A percentile compares a stretch with the other conserved stretches of the same genome.
These are phyloP conservation scores for Fonsecaea erecta DNA, from an alignment of 2,329 filamentous ascomycete species.

Conservation along the genomic window DNA sequence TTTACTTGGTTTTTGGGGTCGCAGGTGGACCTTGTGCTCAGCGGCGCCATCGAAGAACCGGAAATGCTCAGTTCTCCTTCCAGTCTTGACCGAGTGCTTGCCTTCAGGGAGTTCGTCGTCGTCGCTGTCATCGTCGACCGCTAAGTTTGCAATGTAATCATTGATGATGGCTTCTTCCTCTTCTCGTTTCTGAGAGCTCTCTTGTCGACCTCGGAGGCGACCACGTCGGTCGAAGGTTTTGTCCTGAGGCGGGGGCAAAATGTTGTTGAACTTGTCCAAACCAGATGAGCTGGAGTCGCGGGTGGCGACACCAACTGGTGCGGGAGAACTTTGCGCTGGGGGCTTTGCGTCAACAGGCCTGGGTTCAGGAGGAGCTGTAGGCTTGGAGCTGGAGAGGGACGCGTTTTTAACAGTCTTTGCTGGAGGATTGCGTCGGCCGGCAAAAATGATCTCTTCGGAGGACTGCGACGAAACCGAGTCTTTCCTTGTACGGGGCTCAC, in stretches of 20 bases:
- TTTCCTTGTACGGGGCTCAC: conserved; percentile 9
- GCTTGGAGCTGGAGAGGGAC: background rate
- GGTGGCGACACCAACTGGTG: background rate
- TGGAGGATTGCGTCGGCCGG: conserved; percentile 25
- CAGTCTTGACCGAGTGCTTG: conserved; percentile 40
- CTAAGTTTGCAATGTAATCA: conserved; percentile 66
- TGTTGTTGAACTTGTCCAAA: conserved; percentile 12
- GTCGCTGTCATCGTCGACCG: conserved; percentile 36
- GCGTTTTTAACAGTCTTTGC: background rate
- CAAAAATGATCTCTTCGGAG: conserved; percentile 36
- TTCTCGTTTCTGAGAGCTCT: conserved; percentile 28
- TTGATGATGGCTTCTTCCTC: conserved; percentile 64
- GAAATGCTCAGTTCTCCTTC: conserved; percentile 38
- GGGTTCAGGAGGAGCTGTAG: background rate
- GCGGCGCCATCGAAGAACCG: conserved; percentile 44
- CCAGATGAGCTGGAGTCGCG: conserved; percentile 19
- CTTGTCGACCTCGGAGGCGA: conserved; percentile 7
- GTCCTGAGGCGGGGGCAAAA: conserved; percentile 10
- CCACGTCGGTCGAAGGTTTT: conserved; percentile 13
- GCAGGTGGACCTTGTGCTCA: conserved; percentile 48
- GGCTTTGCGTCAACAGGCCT: background rate
- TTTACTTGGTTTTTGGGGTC: conserved; percentile 27
- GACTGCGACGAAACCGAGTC: conserved; percentile 30
- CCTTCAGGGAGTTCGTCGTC: conserved; percentile 39
- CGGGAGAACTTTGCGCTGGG: background rate